Conservation (phyloP, 2,329 filamentous ascomycete species). For the Pseudogymnoascus sp. region DNA sequence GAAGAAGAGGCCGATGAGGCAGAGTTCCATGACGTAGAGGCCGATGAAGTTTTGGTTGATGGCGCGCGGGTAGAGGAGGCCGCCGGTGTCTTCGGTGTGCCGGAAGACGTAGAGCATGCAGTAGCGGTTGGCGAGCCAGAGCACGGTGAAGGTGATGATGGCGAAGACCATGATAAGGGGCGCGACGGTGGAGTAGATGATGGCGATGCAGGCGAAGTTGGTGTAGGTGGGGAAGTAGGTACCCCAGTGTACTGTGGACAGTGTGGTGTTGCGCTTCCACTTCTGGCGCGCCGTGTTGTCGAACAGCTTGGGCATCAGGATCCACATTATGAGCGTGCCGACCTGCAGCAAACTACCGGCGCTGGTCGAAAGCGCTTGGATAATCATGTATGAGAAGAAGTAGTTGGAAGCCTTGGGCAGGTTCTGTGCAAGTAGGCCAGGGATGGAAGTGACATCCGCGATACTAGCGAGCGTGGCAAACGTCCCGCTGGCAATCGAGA, state of each 20-base stretch:
- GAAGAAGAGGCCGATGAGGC: slow-evolving; percentile 85
- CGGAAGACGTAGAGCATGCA: slow-evolving; percentile 92
- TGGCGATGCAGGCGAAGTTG: slow-evolving; percentile 86
- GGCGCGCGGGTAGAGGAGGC: slow-evolving; percentile 82
- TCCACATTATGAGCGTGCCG: slow-evolving; percentile 72
- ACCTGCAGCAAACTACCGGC: slow-evolving; percentile 84
- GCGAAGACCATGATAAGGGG: slow-evolving; percentile 91
- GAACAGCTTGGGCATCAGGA: slow-evolving; percentile 69
- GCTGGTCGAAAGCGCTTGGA: slow-evolving; percentile 86
- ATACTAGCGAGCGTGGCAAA: slow-evolving; percentile 59
- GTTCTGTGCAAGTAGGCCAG: slow-evolving; percentile 67
- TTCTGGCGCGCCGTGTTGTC: slow-evolving; percentile 80
- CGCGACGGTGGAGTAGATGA: slow-evolving; percentile 84
- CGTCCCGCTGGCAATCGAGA: slow-evolving; percentile 75
- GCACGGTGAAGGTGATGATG: slow-evolving; percentile 80
- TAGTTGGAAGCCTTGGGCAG: slow-evolving; percentile 87
- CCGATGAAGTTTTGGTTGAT: slow-evolving; percentile 96
- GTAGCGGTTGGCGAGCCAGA: slow-evolving; percentile 96
- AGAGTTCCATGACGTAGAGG: slow-evolving; percentile 89
- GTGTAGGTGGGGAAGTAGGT: slow-evolving; percentile 94
- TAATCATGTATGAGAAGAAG: slow-evolving; percentile 97
- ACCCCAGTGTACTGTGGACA: slow-evolving; percentile 80
- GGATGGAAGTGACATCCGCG: slow-evolving; percentile 57
- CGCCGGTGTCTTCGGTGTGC: slow-evolving; percentile 85
- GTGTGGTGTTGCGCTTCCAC: slow-evolving; percentile 74